Base-by-base conservation (phyloP, 2,329 filamentous ascomycete genomes). In the Sporothrix sp. region DNA sequence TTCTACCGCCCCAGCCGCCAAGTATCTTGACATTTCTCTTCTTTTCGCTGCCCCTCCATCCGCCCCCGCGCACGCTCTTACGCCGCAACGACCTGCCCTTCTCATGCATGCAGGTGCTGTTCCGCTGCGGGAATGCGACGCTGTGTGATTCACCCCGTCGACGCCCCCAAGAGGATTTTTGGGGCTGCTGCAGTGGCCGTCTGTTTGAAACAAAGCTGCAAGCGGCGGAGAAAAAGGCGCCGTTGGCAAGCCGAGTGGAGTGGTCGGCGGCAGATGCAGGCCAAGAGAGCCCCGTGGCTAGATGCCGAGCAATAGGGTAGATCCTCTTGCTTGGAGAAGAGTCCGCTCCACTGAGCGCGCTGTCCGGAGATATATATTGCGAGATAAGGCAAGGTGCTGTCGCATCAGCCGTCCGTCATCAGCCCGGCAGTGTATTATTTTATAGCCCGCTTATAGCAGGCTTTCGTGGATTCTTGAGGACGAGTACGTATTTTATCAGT, bases 291-390 rank as follows among this genome's bases (percentile, higher is more conserved):
- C 42, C 42, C 33, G 42, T 44, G 33, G 32, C 23, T 44, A 33
- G 27, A 33, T 44, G 42, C 42, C 42, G 42, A 44, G 28, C 7
- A 44, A 21, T 44, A 44, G 42, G 42, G 42, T 28, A 44, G 42
- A 44, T 44, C 28, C n/a, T n/a, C n/a, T n/a, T n/a, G n/a, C n/a
- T n/a, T n/a, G n/a, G n/a, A n/a, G n/a, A n/a, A n/a, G n/a, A n/a
- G n/a, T n/a, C n/a, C n/a, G n/a, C n/a, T n/a, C n/a, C n/a, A n/a
- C n/a, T n/a, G n/a, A n/a, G n/a, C n/a, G n/a, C n/a, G n/a, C n/a
- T n/a, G n/a, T n/a, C n/a, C n/a, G n/a, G n/a, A n/a, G n/a, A n/a
- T n/a, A n/a, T n/a, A n/a, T n/a, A n/a, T n/a, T n/a, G n/a, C n/a
- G n/a, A n/a, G n/a, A n/a, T n/a, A n/a, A n/a, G n/a, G n/a, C n/a